Percentiles rank a stretch among this genome's conserved stretches.
These are phyloP conservation scores for Pouteria campechiana DNA, from an alignment of 179 eudicot species.

Conservation along the genomic window DNA sequence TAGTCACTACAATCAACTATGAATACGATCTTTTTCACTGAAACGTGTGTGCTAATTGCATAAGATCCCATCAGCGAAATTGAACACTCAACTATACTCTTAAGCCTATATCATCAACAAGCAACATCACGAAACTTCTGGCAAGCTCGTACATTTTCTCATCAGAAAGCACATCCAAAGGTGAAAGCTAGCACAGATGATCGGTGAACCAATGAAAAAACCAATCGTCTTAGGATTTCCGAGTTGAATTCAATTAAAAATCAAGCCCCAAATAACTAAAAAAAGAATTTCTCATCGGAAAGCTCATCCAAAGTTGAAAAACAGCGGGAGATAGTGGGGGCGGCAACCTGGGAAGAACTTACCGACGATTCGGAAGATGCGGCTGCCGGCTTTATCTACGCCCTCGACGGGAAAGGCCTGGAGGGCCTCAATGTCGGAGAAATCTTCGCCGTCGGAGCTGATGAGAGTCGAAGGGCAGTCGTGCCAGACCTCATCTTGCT, in stretches of 20 bases:
- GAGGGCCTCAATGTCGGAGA: conserved; percentile 66
- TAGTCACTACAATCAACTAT: too few relatives aligned
- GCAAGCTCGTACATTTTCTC: too few relatives aligned
- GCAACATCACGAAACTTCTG: too few relatives aligned
- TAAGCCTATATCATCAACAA: too few relatives aligned
- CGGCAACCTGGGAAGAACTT: conserved; percentile 52
- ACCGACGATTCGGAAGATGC: conserved; percentile 62
- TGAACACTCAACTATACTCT: too few relatives aligned
- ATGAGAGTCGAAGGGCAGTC: conserved; percentile 62
- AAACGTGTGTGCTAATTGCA: too few relatives aligned
- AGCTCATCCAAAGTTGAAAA: neutral
- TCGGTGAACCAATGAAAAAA: too few relatives aligned
- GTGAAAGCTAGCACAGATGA: too few relatives aligned
- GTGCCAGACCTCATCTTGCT: conserved; percentile 46
- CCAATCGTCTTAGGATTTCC: too few relatives aligned
- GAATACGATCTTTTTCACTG: too few relatives aligned
- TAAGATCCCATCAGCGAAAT: too few relatives aligned
- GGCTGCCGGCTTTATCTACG: conserved; percentile 58
- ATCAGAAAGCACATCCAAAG: too few relatives aligned
- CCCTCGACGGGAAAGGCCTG: conserved; percentile 63
- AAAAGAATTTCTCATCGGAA: neutral
- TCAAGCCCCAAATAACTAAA: neutral
- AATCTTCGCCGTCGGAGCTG: conserved; percentile 43
- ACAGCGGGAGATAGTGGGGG: neutral
- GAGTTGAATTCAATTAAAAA: neutral